phyloP scores from a whole-genome alignment of 352 stramenopile genomes.

The Phytophthora aleatoria region DNA sequence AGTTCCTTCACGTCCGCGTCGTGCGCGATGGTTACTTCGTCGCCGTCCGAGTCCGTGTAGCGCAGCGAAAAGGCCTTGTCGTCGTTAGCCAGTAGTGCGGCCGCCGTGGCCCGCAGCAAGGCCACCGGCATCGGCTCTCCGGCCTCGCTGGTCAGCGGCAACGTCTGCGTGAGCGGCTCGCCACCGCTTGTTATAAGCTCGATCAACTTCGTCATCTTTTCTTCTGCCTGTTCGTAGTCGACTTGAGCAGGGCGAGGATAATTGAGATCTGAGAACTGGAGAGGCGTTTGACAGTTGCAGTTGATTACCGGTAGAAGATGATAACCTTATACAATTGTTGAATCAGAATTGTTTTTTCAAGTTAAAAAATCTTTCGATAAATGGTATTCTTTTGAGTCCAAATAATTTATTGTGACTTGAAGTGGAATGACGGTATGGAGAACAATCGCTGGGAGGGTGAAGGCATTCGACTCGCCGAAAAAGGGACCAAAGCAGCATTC shows the following conservation, averaged over 20 bases:
- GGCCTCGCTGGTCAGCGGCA: slow-evolving; percentile 31
- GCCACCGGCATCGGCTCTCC: slow-evolving; percentile 31
- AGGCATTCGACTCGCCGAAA: background rate
- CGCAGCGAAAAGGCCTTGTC: slow-evolving; percentile 34
- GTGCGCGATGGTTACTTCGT: slow-evolving; percentile 59
- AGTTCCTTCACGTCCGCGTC: slow-evolving; percentile 60
- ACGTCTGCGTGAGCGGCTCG: slow-evolving; percentile 23
- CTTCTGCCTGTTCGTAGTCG: slow-evolving; percentile 1
- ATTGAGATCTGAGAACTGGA: slow-evolving; percentile 40
- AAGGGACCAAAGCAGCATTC: background rate
- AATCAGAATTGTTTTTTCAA: background rate
- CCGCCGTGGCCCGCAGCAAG: slow-evolving; percentile 28
- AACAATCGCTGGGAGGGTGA: background rate
- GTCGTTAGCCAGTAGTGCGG: slow-evolving; percentile 28
- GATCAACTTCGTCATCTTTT: slow-evolving; percentile 35
- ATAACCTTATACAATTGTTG: background rate
- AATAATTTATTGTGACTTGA: background rate
- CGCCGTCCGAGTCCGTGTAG: slow-evolving; percentile 66
- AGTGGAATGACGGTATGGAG: slow-evolving; percentile 7
- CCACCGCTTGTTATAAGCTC: slow-evolving; percentile 27
- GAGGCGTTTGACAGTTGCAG: slow-evolving; percentile 25
- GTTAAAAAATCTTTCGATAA: background rate
- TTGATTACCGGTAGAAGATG: background rate
- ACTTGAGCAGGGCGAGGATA: slow-evolving; percentile 28
- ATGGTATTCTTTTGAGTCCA: background rate